Conservation (phyloP, 2,329 filamentous ascomycete species). For the Diaporthe destruens region DNA sequence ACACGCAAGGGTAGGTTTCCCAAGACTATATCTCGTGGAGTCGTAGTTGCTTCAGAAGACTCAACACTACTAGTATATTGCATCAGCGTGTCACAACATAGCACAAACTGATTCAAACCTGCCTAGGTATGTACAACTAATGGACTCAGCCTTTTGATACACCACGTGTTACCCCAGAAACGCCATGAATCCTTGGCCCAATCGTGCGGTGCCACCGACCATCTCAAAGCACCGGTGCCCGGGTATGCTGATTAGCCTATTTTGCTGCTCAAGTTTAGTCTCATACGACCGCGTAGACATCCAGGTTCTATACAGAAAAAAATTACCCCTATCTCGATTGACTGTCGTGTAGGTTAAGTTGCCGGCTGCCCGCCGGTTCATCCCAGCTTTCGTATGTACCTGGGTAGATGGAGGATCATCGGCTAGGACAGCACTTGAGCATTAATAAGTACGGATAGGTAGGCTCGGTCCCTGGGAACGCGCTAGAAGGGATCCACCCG, state of each 20-base stretch:
- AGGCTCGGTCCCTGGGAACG: slow-evolving; percentile 1
- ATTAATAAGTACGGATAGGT: no score
- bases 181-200: neutral
- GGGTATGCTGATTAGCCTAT: neutral
- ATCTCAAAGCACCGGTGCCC: neutral
- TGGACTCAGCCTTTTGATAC: neutral
- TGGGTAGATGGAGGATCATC: slow-evolving; percentile 26
- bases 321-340: no score
- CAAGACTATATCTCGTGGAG: neutral
- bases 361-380: slow-evolving; percentile 24
- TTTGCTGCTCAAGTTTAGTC: neutral
- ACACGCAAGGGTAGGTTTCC: neutral
- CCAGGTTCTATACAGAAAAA: neutral
- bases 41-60: neutral
- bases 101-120: neutral
- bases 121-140: neutral
- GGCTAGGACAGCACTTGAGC: no score
- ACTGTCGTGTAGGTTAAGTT: neutral
- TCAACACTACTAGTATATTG: neutral
- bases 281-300: neutral
- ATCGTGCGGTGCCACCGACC: neutral
- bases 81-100: neutral
- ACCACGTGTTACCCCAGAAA: neutral
- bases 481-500: slow-evolving; percentile 13
- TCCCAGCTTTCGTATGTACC: neutral